Evolutionary conservation across 1,139 yeast species (phyloP), one percentile per base, ranked within the genome.

Genomic region (Lodderomyces metapsilosis): DNA sequence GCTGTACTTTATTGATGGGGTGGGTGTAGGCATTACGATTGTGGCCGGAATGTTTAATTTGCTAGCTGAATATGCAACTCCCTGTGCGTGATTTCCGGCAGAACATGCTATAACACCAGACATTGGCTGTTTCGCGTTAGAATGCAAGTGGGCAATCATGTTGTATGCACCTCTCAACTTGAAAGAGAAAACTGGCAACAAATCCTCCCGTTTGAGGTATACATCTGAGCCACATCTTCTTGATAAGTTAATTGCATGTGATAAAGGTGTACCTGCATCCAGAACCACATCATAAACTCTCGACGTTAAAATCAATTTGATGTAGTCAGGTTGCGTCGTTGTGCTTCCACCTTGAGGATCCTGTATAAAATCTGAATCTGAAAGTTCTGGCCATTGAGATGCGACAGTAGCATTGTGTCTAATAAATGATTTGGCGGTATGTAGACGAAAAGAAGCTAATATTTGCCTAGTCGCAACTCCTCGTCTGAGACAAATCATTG

Each of bases 11-110:
- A 92, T 94, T 10, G 95, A 82, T 3, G 99, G 98, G 0, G 98
- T 92, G 1, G 95, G 92, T 2, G 88, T 84, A 2, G 99, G 99
- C 99, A 92, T 92, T 39, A 92, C 98, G 43, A 92, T 92, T 5
- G 97, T 92, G 2, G 98, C 91, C 5, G 96, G 94, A 42, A 92
- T 89, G 27, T 84, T 84, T 56, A 92, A 69, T 49, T 82, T 80
- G 49, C 79, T 80, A 3, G 98, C 96, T 12, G 96, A 86, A 59
- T 68, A 92, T 0, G 98, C 98, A 7, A 94, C 98, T 48, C 99
- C 99, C 62, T 94, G 99, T 2, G 99, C 99, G 56, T 92, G 99
- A 62, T 92, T 92, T 31, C 99, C 99, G 1, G 98, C 99, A 16
- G 97, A 88, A 56, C 98, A 92, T 0, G 98, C 97, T 60, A 94